Evolutionary conservation across 768 basidiomycete species (phyloP), one percentile per base, ranked within the genome.

Genomic region (Cystofilobasidium capitatum): DNA sequence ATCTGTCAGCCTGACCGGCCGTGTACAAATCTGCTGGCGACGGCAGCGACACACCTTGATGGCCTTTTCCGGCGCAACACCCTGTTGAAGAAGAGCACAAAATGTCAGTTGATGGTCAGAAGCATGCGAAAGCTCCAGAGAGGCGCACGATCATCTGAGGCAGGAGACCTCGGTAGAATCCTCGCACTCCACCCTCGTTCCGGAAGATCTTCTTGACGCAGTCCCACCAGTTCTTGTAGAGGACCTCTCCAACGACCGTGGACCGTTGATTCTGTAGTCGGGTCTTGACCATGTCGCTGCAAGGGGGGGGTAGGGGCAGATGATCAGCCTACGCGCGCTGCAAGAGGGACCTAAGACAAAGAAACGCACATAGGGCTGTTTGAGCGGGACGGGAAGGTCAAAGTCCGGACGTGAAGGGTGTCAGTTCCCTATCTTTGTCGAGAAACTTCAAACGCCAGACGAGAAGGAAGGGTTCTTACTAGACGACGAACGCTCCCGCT

Each of bases 241-340:
- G 78, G 74, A 98, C 80, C 78, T 99, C 94, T 42, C 96, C 96
- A 36, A 99, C 96, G 26, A 99, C 62, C 8, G 88, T 91, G 70
- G 87, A 91, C 17, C 96, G 86, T 77, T 99, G 96, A 76, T 99
- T 99, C 80, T 99, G 96, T 83, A 99, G 91, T 44, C 91, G 90
- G 6, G 76, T 76, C 72, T 76, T 71, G 40, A 71, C 61, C 60
- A 68, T 55, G 44, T 63, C 60, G 54, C 59, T 61, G 35, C 26
- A 4, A n/a, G 35, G 42, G 14, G 45, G 35, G 14, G n/a, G 49
- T 9, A 7, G n/a, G n/a, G 16, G 49, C 8, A 7, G 17, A 29
- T 51, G 24, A 51, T n/a, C n/a, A n/a, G n/a, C n/a, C n/a, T n/a
- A n/a, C 24, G 4, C 24, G 20, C 3, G 49, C 4, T 51, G n/a